These are phyloP conservation scores for Fragaria vesca DNA, from an alignment of 306 rosid species.

Conservation along the genomic window DNA sequence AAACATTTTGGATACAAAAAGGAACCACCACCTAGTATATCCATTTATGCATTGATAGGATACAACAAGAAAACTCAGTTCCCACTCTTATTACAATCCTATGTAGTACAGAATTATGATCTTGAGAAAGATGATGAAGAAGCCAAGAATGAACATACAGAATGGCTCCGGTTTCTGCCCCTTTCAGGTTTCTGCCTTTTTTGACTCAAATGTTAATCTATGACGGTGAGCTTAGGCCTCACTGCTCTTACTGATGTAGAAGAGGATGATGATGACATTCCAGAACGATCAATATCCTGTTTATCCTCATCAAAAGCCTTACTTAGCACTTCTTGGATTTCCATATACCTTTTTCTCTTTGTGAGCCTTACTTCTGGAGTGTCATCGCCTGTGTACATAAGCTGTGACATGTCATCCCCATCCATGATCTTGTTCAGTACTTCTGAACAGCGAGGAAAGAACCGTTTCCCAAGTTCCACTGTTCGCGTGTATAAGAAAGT, in stretches of 20 bases:
- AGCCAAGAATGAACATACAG: neutral
- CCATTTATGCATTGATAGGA: neutral
- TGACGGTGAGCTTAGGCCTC: slow-evolving; percentile 25
- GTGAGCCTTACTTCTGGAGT: slow-evolving; percentile 40
- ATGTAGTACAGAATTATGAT: neutral
- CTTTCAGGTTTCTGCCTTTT: neutral
- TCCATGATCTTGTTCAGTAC: slow-evolving; percentile 73
- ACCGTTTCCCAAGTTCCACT: slow-evolving; percentile 69
- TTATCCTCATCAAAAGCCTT: slow-evolving; percentile 67
- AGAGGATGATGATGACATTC: slow-evolving; percentile 58
- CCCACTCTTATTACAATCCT: neutral
- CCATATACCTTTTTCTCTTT: slow-evolving; percentile 50
- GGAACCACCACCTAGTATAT: neutral
- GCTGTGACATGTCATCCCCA: slow-evolving; percentile 53
- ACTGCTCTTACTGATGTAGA: slow-evolving; percentile 46
- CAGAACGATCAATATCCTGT: slow-evolving; percentile 45
- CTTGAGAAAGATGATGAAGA: neutral
- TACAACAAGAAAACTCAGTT: neutral
- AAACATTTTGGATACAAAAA: neutral
- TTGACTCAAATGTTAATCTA: slow-evolving; percentile 8
- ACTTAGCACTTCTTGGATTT: slow-evolving; percentile 52
- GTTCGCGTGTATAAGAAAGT: slow-evolving; percentile 24
- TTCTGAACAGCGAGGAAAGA: slow-evolving; percentile 73
- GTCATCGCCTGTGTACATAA: slow-evolving; percentile 45
- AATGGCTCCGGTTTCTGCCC: neutral